phyloP scores from a whole-genome alignment of 2,329 filamentous ascomycete genomes.

The Cladosporium sp. region DNA sequence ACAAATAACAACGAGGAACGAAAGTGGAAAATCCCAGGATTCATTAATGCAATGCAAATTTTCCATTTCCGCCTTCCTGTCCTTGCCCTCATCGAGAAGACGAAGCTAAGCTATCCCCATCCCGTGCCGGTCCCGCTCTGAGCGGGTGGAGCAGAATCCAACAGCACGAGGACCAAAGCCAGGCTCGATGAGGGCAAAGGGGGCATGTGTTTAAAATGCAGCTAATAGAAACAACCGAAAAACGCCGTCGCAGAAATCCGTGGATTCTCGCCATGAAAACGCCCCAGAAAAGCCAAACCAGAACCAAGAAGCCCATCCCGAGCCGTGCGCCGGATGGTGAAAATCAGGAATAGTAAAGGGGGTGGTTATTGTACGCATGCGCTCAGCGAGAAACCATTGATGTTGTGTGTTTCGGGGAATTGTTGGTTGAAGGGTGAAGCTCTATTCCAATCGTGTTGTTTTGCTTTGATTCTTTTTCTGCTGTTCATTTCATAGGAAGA shows the following conservation, averaged over 20 bases:
- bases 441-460: slow-evolving; percentile 8
- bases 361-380: slow-evolving; percentile 1
- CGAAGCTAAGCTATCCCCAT: no score
- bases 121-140: no score
- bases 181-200: no score
- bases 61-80: no score
- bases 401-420: slow-evolving; percentile 2
- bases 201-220: no score
- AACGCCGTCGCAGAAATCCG: slow-evolving; percentile 1
- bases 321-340: not conserved
- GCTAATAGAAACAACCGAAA: not conserved
- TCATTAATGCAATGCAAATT: no score
- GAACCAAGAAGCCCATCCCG: not conserved
- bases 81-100: no score
- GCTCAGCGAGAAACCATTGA: not conserved
- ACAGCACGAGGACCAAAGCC: no score
- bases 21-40: no score
- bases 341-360: slow-evolving; percentile 2
- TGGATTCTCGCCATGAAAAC: slow-evolving; percentile 9
- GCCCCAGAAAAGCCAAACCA: not conserved
- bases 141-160: no score
- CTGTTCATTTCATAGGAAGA: slow-evolving; percentile 9
- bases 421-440: not conserved
- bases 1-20: no score
- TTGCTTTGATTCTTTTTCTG: slow-evolving; percentile 1